These are phyloP conservation scores for Lolium rigidum DNA, from an alignment of 176 grass and related monocot species.

Conservation along the genomic window DNA sequence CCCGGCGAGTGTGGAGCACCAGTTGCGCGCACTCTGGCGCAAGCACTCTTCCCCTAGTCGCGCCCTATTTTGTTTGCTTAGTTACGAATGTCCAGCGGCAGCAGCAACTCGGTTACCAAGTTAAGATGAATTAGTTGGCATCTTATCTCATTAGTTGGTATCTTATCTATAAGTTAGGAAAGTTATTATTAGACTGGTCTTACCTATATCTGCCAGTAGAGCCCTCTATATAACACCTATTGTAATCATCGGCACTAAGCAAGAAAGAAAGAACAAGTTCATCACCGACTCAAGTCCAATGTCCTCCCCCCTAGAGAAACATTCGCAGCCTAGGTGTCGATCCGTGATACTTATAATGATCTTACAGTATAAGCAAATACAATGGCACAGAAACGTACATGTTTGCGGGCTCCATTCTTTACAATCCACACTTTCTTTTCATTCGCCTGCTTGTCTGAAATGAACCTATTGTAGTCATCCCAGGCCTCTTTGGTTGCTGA, in stretches of 20 bases:
- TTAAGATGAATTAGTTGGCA: neutral
- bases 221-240: neutral
- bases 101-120: neutral
- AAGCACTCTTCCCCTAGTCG: too few species aligned
- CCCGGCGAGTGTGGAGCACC: too few species aligned
- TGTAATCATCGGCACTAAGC: neutral
- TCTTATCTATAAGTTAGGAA: conserved; percentile 1
- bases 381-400: conserved; percentile 53
- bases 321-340: neutral
- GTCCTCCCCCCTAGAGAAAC: neutral
- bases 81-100: neutral
- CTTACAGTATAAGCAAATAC: neutral
- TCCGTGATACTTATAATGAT: neutral
- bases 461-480: conserved; percentile 99
- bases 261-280: conserved; percentile 8
- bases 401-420: conserved; percentile 79
- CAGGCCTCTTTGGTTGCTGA: conserved; percentile 97
- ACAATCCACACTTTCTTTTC: conserved; percentile 95
- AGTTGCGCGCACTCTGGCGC: too few species aligned
- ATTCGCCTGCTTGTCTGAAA: conserved; percentile 91
- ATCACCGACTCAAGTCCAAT: neutral
- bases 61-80: too few species aligned
- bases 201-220: neutral
- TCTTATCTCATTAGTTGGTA: neutral
- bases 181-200: conserved; percentile 11